Evolutionary conservation across 306 rosid genomes (phyloP).

Genomic region (Sicyos baderoa): DNA sequence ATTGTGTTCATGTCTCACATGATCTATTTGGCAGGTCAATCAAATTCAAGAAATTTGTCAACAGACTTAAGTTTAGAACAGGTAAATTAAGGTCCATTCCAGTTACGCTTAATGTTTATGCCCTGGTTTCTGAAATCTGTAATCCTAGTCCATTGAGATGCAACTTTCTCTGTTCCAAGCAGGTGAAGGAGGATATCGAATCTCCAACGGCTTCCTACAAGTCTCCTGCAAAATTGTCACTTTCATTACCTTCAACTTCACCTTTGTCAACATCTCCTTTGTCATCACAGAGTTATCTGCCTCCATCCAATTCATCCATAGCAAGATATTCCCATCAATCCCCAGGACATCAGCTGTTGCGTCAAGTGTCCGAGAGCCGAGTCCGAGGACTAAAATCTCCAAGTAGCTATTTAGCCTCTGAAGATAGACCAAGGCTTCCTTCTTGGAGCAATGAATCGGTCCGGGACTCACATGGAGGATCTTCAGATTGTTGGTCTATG

Average conservation of each 20-base stretch:
- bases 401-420: slow-evolving; percentile 59
- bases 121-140: background rate
- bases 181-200: slow-evolving; percentile 48
- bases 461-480: slow-evolving; percentile 63
- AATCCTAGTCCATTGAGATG: slow-evolving; percentile 3
- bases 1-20: background rate
- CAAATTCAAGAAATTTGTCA: slow-evolving; percentile 54
- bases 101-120: background rate
- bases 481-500: slow-evolving; percentile 95
- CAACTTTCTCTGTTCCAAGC: slow-evolving; percentile 9
- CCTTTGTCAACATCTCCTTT: slow-evolving; percentile 44
- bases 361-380: slow-evolving; percentile 73
- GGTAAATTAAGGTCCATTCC: slow-evolving; percentile 35
- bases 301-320: slow-evolving; percentile 47
- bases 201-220: slow-evolving; percentile 48
- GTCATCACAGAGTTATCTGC: slow-evolving; percentile 33
- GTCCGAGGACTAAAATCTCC: slow-evolving; percentile 70
- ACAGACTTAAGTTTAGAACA: slow-evolving; percentile 55
- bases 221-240: slow-evolving; percentile 42
- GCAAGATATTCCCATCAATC: slow-evolving; percentile 66
- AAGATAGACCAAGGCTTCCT: slow-evolving; percentile 69
- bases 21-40: slow-evolving; percentile 40
- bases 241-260: slow-evolving; percentile 47
- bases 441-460: slow-evolving; percentile 71
- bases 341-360: slow-evolving; percentile 58